phyloP scores from a whole-genome alignment of 78 protist genomes.

The Tieghemostelium lacteum region DNA sequence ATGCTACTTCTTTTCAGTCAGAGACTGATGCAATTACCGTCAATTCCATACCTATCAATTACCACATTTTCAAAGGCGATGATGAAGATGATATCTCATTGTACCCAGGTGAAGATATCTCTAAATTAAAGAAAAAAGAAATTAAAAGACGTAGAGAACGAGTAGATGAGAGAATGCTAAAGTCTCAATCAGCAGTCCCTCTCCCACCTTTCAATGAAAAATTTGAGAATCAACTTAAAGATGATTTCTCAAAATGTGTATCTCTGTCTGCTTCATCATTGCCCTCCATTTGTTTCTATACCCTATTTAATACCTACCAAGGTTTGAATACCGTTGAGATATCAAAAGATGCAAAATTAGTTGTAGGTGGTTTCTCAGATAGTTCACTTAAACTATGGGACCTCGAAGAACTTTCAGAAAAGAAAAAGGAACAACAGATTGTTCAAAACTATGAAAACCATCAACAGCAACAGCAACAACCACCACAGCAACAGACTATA shows the following conservation, averaged over 20 bases:
- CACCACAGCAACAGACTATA: neutral
- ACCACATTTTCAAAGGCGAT: constrained; percentile 40
- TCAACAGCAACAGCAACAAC: neutral
- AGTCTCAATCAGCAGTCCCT: constrained; percentile 58
- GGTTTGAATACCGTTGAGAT: constrained; percentile 67
- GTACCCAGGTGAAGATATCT: neutral
- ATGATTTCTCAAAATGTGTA: constrained; percentile 79
- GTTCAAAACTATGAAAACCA: neutral
- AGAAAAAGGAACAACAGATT: neutral
- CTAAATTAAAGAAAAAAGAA: constrained; percentile 42
- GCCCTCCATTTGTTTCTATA: constrained; percentile 89
- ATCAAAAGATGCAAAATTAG: constrained; percentile 39
- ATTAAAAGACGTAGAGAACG: constrained; percentile 23
- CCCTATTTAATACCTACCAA: constrained; percentile 85
- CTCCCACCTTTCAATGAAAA: constrained; percentile 51
- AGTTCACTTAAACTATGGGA: constrained; percentile 84
- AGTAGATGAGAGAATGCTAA: constrained; percentile 49
- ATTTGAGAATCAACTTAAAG: constrained; percentile 51
- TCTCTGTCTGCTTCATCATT: constrained; percentile 62
- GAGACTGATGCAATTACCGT: constrained; percentile 48
- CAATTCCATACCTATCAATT: constrained; percentile 41
- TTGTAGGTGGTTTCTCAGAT: constrained; percentile 85
- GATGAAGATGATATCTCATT: constrained; percentile 30
- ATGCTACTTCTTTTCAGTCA: constrained; percentile 41
- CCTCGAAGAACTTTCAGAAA: constrained; percentile 56